Percentiles rank a stretch among this genome's conserved stretches.
Evolutionary conservation across 805 yeast species (phyloP).

Genomic region (Hagleromyces aurorensis): DNA sequence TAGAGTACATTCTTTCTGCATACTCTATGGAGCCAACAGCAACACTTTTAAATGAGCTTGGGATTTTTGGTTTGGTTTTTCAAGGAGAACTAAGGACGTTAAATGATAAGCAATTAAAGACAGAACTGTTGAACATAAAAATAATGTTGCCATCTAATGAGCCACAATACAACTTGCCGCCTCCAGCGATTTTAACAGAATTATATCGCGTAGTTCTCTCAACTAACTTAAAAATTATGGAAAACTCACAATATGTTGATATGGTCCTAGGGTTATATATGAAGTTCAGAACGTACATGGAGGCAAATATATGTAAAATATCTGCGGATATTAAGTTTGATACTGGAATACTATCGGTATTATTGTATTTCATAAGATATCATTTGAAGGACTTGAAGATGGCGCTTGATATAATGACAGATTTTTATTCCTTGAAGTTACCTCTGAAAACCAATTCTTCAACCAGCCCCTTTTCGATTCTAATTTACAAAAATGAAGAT

Average conservation of each 20-base stretch:
- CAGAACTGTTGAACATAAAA: slow-evolving; percentile 7
- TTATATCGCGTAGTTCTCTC: slow-evolving; percentile 19
- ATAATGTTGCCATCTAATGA: slow-evolving; percentile 9
- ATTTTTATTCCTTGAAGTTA: slow-evolving; percentile 15
- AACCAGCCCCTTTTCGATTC: slow-evolving; percentile 19
- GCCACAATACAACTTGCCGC: slow-evolving; percentile 7
- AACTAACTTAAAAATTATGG: slow-evolving; percentile 8
- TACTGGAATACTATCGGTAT: slow-evolving; percentile 18
- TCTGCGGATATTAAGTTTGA: slow-evolving; percentile 10
- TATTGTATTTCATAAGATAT: slow-evolving; percentile 15
- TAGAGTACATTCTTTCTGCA: slow-evolving; percentile 19
- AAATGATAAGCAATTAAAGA: slow-evolving; percentile 3
- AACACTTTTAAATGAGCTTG: slow-evolving; percentile 21
- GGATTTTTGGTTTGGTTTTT: slow-evolving; percentile 23
- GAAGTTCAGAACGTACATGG: slow-evolving; percentile 9
- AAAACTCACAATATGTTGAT: slow-evolving; percentile 10
- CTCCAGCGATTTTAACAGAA: slow-evolving; percentile 17
- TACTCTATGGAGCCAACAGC: slow-evolving; percentile 8
- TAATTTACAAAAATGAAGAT: slow-evolving; percentile 15
- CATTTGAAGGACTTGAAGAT: slow-evolving; percentile 15
- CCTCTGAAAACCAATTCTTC: slow-evolving; percentile 8
- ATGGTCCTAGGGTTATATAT: slow-evolving; percentile 15
- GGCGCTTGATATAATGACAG: slow-evolving; percentile 19
- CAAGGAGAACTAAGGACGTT: slow-evolving; percentile 11
- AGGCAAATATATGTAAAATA: slow-evolving; percentile 1